Evolutionary conservation across 2,329 filamentous ascomycete genomes (phyloP), one percentile per base, ranked within the genome.

Genomic region (Penicillium polonicum): DNA sequence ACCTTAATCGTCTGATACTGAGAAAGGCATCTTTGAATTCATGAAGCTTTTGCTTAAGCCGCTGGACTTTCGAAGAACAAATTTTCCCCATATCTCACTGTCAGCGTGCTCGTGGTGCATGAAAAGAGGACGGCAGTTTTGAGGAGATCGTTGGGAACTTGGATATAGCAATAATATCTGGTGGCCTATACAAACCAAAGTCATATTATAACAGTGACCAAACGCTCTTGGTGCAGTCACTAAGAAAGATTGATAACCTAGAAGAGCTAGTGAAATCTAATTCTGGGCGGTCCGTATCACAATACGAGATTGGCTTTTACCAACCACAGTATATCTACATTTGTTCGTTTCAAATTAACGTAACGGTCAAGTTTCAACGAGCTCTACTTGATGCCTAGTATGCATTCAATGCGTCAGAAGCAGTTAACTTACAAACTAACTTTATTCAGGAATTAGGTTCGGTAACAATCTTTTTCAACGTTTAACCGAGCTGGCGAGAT

Each of bases 21-120:
- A 29, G 48, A 38, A 42, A 21, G 23, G 5, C 3, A 38, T 29
- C 10, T 41, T 31, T 31, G 25, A 51, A 51, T 51, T 15, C 17
- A 41, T 51, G 27, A 51, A 51, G 25, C 48, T 51, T 31, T 31
- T 36, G 36, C 48, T 42, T 41, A 51, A 51, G 36, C 48, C 27
- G 23, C 23, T 27, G 25, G 19, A 51, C 25, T 15, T n/a, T 10
- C 27, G 27, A 29, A 29, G 5, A 21, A 4, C 2, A 35, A 31
- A 8, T 2, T 48, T 48, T 48, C 19, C 19, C 23, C 6, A 48
- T 48, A 48, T 15, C n/a, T 48, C 44, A 21, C 27, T 23, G 29
- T 23, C 27, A 35, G 17, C n/a, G 29, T 31, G 42, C 15, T 31
- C 10, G 27, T 48, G 44, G 44, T 48, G 4, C n/a, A 8, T 45